Conservation (phyloP, 371 early-diverging fungal species). For the Lichtheimia ramosa region DNA sequence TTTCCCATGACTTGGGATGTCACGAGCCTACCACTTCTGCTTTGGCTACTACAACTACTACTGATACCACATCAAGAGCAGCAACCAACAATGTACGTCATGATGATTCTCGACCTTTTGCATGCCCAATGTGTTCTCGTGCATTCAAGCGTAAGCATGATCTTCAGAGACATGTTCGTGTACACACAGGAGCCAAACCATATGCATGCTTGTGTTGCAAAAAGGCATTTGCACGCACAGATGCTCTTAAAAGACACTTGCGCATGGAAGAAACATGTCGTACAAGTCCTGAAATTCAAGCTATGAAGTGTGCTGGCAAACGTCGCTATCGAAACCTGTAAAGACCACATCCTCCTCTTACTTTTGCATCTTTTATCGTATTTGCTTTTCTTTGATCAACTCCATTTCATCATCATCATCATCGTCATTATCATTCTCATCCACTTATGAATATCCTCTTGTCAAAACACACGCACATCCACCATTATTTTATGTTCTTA, state of each 20-base stretch:
- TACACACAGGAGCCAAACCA: conserved; percentile 68
- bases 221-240: conserved; percentile 68
- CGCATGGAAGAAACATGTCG: conserved; percentile 57
- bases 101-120: conserved; percentile 10
- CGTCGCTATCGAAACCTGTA: conserved; percentile 29
- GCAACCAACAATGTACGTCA: background rate
- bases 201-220: conserved; percentile 59
- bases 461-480: too few relatives aligned
- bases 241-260: conserved; percentile 65
- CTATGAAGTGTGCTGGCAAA: conserved; percentile 38
- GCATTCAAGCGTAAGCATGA: conserved; percentile 68
- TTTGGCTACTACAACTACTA: too few relatives aligned
- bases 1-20: too few relatives aligned
- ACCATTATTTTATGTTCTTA: too few relatives aligned
- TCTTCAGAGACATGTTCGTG: conserved; percentile 64
- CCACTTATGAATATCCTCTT: too few relatives aligned
- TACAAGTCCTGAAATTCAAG: conserved; percentile 44
- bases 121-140: conserved; percentile 13
- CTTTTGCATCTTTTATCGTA: too few relatives aligned
- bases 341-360: background rate
- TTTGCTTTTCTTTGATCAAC: too few relatives aligned
- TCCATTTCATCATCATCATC: too few relatives aligned
- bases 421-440: too few relatives aligned
- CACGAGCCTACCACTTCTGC: too few relatives aligned
- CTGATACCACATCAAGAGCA: too few relatives aligned